phyloP scores from a whole-genome alignment of 2,329 filamentous ascomycete genomes.

The Dactylellina drechsleri region DNA sequence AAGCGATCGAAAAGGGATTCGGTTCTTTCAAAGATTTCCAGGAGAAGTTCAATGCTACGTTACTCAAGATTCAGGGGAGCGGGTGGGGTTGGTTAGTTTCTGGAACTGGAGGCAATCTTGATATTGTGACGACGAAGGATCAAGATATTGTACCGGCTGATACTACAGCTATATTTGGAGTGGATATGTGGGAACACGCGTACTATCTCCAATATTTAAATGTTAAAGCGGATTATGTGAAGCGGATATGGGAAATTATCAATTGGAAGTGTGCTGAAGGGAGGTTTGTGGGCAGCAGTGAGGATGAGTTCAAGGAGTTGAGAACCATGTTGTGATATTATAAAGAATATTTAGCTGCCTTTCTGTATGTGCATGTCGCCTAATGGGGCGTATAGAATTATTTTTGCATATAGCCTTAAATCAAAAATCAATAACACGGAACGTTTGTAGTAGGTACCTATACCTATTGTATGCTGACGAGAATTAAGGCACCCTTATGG shows the following conservation, averaged over 20 bases:
- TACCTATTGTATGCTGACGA: no score
- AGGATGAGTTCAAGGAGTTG: constrained; percentile 41
- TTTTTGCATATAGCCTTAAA: no score
- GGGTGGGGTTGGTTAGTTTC: constrained; percentile 90
- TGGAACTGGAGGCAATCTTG: constrained; percentile 68
- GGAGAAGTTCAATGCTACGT: constrained; percentile 71
- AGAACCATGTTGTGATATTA: constrained; percentile 37
- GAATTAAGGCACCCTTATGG: no score
- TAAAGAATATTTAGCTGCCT: background rate
- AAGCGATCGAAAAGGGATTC: constrained; percentile 73
- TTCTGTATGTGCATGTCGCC: no score
- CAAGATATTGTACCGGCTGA: constrained; percentile 78
- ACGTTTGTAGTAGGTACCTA: no score
- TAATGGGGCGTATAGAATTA: no score
- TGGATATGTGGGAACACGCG: constrained; percentile 92
- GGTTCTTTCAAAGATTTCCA: constrained; percentile 75
- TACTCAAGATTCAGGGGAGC: constrained; percentile 80
- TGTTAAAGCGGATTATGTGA: constrained; percentile 77
- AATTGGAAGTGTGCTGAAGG: constrained; percentile 78
- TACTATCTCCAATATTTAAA: constrained; percentile 88
- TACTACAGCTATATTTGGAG: constrained; percentile 76
- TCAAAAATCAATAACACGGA: no score
- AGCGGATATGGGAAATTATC: constrained; percentile 80
- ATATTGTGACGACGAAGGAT: constrained; percentile 84
- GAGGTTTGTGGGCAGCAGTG: constrained; percentile 65